phyloP scores from a whole-genome alignment of 352 stramenopile species.

The Pythium inflatum region DNA sequence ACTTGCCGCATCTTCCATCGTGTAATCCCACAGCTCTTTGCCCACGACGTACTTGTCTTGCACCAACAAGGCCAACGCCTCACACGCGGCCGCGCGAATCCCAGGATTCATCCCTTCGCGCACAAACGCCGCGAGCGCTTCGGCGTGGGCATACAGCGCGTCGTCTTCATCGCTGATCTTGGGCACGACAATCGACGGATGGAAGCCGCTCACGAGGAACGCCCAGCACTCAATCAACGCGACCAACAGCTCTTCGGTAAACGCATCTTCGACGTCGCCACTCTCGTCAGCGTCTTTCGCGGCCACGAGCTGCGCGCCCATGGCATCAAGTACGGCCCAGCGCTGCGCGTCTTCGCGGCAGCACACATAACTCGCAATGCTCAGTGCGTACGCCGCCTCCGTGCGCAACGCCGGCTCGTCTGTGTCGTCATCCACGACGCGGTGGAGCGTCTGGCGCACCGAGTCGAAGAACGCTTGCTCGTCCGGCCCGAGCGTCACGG shows the following conservation, averaged over 20 bases:
- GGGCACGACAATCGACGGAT: constrained; percentile 44
- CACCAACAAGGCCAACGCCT: constrained; percentile 63
- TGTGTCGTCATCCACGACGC: constrained; percentile 45
- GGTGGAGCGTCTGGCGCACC: constrained; percentile 46
- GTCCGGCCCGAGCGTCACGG: constrained; percentile 59
- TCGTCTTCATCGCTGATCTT: constrained; percentile 56
- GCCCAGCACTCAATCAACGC: constrained; percentile 72
- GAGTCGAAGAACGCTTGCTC: constrained; percentile 60
- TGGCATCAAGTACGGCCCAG: constrained; percentile 60
- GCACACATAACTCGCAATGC: constrained; percentile 61
- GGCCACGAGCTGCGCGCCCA: constrained; percentile 47
- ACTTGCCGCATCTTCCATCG: constrained; percentile 43
- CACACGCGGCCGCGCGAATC: constrained; percentile 52
- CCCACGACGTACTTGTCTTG: constrained; percentile 61
- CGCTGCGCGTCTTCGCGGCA: constrained; percentile 61
- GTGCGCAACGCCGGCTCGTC: constrained; percentile 47
- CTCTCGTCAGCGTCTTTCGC: constrained; percentile 57
- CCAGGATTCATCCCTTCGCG: constrained; percentile 47
- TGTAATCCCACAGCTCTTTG: constrained; percentile 51
- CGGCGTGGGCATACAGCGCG: constrained; percentile 56
- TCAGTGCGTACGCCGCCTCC: constrained; percentile 62
- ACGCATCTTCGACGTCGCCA: constrained; percentile 47
- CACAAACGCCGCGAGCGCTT: constrained; percentile 54
- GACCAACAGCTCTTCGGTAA: constrained; percentile 50
- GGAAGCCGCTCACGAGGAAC: constrained; percentile 58